Conservation (phyloP, 139 green algal genomes). For the Micromonas pusilla region DNA sequence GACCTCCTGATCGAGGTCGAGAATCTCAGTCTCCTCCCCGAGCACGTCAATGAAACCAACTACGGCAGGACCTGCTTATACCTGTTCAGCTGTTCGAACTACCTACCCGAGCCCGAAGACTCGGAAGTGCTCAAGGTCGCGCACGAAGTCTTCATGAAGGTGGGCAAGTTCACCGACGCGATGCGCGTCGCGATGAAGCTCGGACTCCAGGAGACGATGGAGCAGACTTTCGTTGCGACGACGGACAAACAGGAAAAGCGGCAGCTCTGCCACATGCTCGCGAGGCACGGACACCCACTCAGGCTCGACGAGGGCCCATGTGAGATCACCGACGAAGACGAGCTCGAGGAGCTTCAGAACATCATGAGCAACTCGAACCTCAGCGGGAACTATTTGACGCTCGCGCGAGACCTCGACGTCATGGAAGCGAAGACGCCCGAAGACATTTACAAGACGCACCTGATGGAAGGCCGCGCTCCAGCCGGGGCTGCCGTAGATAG, state of each 20-base stretch:
- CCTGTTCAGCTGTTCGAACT: slow-evolving; percentile 71
- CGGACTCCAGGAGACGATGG: slow-evolving; percentile 34
- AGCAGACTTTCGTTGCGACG: slow-evolving; percentile 51
- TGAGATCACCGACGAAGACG: slow-evolving; percentile 57
- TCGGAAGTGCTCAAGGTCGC: slow-evolving; percentile 64
- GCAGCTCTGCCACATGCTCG: slow-evolving; percentile 91
- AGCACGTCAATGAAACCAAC: slow-evolving; percentile 80
- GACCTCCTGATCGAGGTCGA: slow-evolving; percentile 94
- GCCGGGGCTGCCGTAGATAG: slow-evolving; percentile 64
- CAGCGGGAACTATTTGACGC: slow-evolving; percentile 77
- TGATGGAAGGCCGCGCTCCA: slow-evolving; percentile 45
- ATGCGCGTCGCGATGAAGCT: slow-evolving; percentile 64
- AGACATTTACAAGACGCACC: slow-evolving; percentile 96
- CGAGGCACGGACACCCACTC: slow-evolving; percentile 54
- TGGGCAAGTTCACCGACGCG: slow-evolving; percentile 68
- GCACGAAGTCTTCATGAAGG: slow-evolving; percentile 71
- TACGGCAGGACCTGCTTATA: slow-evolving; percentile 88
- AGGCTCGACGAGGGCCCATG: slow-evolving; percentile 70
- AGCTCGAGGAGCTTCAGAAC: slow-evolving; percentile 52
- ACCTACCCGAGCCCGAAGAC: slow-evolving; percentile 92
- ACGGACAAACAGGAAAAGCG: slow-evolving; percentile 67
- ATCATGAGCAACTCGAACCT: slow-evolving; percentile 64
- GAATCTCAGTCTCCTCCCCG: slow-evolving; percentile 49
- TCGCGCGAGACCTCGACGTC: slow-evolving; percentile 94
- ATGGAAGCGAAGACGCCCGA: slow-evolving; percentile 88